Evolutionary conservation across 805 yeast genomes (phyloP).

Genomic region (Clavispora santaluciae): DNA sequence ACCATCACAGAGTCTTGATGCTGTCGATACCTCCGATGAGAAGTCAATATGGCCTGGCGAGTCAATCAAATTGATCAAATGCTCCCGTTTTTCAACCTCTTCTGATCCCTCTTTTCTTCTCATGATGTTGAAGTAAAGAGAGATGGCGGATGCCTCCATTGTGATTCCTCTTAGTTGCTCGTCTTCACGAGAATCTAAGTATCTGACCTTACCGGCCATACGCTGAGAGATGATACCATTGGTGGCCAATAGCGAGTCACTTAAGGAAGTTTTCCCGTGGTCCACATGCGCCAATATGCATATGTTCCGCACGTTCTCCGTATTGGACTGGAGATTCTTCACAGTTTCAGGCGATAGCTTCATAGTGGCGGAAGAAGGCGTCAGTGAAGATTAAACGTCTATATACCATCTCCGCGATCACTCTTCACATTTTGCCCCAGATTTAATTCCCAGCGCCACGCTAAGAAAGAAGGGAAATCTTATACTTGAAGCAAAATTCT

Average conservation of each 20-base stretch:
- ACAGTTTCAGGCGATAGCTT: constrained; percentile 63
- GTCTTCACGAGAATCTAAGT: constrained; percentile 89
- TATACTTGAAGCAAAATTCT: no score
- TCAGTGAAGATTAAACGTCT: neutral
- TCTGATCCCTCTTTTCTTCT: constrained; percentile 29
- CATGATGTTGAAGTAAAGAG: constrained; percentile 78
- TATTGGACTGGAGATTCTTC: constrained; percentile 61
- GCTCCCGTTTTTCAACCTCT: constrained; percentile 54
- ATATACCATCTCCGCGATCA: constrained; percentile 1
- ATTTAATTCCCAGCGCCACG: neutral
- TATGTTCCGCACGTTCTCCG: constrained; percentile 74
- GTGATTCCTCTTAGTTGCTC: constrained; percentile 96
- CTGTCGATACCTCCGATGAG: constrained; percentile 92
- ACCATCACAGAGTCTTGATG: constrained; percentile 94
- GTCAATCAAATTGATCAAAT: constrained; percentile 86
- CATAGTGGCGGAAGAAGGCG: constrained; percentile 22
- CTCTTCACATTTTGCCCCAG: neutral
- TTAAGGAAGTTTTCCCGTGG: constrained; percentile 94
- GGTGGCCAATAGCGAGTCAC: constrained; percentile 88
- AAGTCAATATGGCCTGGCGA: constrained; percentile 99
- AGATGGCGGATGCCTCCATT: constrained; percentile 95
- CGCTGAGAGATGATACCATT: constrained; percentile 94
- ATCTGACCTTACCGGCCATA: constrained; percentile 92
- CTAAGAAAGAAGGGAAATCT: no score
- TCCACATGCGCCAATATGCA: constrained; percentile 98